Conservation (phyloP, 371 early-diverging fungal species). For the Mortierella sp. region DNA sequence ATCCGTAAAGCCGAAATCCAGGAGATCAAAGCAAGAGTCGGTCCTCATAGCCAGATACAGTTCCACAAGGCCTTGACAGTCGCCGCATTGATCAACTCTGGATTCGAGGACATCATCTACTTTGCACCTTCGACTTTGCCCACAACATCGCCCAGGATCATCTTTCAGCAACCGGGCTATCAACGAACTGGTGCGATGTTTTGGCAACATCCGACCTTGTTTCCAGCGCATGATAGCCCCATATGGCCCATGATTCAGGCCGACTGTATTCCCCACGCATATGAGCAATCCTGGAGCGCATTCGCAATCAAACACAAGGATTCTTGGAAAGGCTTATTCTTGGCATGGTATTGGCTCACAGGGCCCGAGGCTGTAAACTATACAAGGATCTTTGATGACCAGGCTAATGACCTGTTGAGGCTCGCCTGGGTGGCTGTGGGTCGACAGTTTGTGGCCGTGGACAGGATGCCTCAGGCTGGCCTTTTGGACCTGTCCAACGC, state of each 20-base stretch:
- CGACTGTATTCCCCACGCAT: conserved; percentile 27
- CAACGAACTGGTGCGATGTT: conserved; percentile 34
- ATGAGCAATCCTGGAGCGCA: conserved; percentile 49
- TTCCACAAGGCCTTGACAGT: conserved; percentile 41
- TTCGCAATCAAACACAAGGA: conserved; percentile 48
- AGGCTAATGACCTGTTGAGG: conserved; percentile 39
- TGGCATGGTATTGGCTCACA: conserved; percentile 50
- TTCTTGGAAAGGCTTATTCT: conserved; percentile 49
- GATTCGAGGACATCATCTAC: conserved; percentile 50
- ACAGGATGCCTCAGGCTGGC: conserved; percentile 41
- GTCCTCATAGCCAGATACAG: conserved; percentile 11
- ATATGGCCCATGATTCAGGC: conserved; percentile 43
- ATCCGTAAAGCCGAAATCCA: conserved; percentile 26
- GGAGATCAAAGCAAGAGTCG: conserved; percentile 14
- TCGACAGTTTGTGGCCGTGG: conserved; percentile 27
- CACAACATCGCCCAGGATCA: conserved; percentile 34
- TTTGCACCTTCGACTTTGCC: conserved; percentile 46
- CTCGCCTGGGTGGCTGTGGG: conserved; percentile 39
- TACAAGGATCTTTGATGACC: conserved; percentile 22
- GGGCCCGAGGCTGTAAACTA: conserved; percentile 14
- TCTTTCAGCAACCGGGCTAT: conserved; percentile 37
- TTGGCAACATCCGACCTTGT: conserved; percentile 46
- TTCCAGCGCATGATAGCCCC: conserved; percentile 40
- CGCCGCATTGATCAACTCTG: conserved; percentile 54
- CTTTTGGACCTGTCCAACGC: conserved; percentile 39